Evolutionary conservation across 768 basidiomycete genomes (phyloP).

Genomic region (Rhodotorula graminis): DNA sequence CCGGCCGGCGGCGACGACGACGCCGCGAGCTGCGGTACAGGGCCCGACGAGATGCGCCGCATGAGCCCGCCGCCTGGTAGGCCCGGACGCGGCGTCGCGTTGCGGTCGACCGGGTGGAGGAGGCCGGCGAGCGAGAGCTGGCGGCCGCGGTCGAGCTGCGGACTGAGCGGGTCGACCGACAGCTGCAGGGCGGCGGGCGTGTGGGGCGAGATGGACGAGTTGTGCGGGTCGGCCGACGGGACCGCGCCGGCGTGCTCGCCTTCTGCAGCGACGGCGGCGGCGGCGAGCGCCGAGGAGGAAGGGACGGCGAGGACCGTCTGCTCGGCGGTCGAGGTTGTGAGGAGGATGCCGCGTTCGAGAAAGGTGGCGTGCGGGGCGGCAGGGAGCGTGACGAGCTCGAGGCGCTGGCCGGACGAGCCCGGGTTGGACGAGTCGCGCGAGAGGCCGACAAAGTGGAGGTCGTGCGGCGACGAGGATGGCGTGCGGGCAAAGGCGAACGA

Average conservation of each 20-base stretch:
- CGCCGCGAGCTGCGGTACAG: neutral
- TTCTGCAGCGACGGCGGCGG: no score
- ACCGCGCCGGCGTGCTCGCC: neutral
- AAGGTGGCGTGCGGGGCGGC: conserved; percentile 5
- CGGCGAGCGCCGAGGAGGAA: neutral
- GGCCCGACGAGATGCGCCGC: conserved; percentile 11
- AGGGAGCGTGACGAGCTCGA: conserved; percentile 18
- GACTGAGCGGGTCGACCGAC: neutral
- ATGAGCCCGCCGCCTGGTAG: neutral
- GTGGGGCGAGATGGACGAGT: neutral
- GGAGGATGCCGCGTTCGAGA: conserved; percentile 23
- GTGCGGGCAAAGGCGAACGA: conserved; percentile 28
- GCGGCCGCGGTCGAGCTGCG: neutral
- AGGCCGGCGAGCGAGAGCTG: conserved; percentile 3
- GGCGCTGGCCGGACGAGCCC: conserved; percentile 24
- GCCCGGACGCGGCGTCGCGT: conserved; percentile 21
- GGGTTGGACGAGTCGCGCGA: conserved; percentile 31
- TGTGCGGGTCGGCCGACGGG: neutral
- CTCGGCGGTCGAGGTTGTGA: neutral
- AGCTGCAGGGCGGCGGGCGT: neutral
- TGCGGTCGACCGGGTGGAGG: conserved; percentile 7
- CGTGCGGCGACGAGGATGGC: neutral
- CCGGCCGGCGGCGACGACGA: neutral
- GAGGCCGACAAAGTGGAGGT: conserved; percentile 25
- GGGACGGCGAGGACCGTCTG: neutral